Base-by-base conservation (phyloP, 1,284 basidiomycete genomes). In the Boletus semigastroideus region DNA sequence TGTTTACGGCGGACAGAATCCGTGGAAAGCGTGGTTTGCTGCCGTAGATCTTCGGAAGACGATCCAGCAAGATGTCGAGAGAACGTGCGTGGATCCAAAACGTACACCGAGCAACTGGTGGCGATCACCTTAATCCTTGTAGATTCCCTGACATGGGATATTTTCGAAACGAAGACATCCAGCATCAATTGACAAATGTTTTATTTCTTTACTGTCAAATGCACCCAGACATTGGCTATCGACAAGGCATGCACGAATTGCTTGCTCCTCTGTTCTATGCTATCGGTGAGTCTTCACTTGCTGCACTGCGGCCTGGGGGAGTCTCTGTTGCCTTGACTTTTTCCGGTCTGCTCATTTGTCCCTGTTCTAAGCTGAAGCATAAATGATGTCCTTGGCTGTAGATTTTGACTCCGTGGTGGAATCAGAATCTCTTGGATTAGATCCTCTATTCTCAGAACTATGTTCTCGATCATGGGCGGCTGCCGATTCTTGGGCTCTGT, bases 211-310 rank as follows among this genome's bases (percentile, higher is more conserved):
- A 89, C 64, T 84, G 88, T 17, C 77, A 82, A 37, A 80, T 83
- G 63, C 83, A 94, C 68, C 82, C 88, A 1, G 78, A 86, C 46
- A 83, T 94, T 19, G 92, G 93, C 28, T 97, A 97, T 66, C 81
- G 94, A 30, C 89, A 96, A 78, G 94, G 94, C 44, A 97, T 98
- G 94, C 94, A 98, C 66, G 94, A 98, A 67, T 75, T 97, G 5
- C 79, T 96, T 8, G 94, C 93, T 1, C 88, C 91, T 0, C 69
- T 96, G 30, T 88, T 91, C 59, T 83, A 88, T 64, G 86, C 86
- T 2, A 77, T 92, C 42, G 69, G 69, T 71, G 60, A 57, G 69
- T 62, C 27, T 8, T 17, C 13, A 31, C 22, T 22, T 34, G 34
- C 46, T 45, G 14, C 28, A 36, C 8, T 36, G 39, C 31, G 36